Conservation (phyloP, 2,329 filamentous ascomycete species). For the Phaeomoniella chlamydospora region DNA sequence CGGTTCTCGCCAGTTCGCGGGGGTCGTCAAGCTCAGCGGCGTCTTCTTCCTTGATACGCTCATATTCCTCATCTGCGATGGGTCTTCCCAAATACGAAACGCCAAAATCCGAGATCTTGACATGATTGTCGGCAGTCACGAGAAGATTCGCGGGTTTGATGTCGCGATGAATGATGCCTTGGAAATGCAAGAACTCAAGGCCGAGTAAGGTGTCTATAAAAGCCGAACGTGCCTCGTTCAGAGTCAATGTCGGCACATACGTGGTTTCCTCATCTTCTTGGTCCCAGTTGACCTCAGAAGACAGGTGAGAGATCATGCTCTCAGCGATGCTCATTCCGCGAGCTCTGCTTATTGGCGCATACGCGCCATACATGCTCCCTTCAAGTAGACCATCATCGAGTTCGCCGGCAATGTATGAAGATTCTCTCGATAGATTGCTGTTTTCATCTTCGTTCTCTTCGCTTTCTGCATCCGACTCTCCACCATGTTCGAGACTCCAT, state of each 20-base stretch:
- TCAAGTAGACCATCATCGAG: constrained; percentile 35
- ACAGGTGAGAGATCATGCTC: constrained; percentile 49
- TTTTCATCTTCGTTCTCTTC: constrained; percentile 33
- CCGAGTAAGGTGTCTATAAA: constrained; percentile 91
- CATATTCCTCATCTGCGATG: constrained; percentile 65
- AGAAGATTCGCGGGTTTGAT: constrained; percentile 96
- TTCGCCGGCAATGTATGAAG: neutral
- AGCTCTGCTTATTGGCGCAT: constrained; percentile 44
- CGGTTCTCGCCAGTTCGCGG: constrained; percentile 92
- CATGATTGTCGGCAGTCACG: constrained; percentile 67
- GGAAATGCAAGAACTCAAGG: constrained; percentile 83
- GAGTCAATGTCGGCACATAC: constrained; percentile 85
- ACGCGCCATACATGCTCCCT: constrained; percentile 64
- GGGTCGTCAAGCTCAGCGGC: constrained; percentile 82
- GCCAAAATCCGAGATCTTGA: constrained; percentile 98
- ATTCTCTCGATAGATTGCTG: constrained; percentile 12
- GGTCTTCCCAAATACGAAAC: constrained; percentile 93
- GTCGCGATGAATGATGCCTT: constrained; percentile 97
- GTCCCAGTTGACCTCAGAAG: constrained; percentile 27
- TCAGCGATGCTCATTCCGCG: constrained; percentile 70
- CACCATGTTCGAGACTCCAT: constrained; percentile 78
- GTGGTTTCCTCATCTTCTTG: constrained; percentile 65
- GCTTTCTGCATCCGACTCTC: constrained; percentile 39
- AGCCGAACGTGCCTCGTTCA: constrained; percentile 64
- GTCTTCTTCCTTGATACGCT: constrained; percentile 64